These are phyloP conservation scores for Lecanicillium sp. DNA, from an alignment of 2,329 filamentous ascomycete genomes.

Conservation along the genomic window DNA sequence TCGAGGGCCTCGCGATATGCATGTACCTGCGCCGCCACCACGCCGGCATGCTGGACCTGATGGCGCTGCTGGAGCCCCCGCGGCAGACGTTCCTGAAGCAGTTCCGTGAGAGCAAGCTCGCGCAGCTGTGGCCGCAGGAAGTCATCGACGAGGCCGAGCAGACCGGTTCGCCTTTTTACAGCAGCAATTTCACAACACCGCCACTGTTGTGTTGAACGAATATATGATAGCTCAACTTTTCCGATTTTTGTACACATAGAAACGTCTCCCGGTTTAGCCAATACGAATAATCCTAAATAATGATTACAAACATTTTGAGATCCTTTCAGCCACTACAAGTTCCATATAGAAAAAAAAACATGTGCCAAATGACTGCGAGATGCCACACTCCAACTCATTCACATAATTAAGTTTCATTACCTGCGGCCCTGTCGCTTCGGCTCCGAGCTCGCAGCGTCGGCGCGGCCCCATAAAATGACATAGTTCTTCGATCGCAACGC, in stretches of 20 bases:
- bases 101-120: constrained; percentile 7
- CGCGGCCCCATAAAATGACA: constrained; percentile 14
- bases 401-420: no score
- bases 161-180: no score
- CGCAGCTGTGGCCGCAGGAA: constrained; percentile 4
- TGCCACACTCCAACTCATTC: no score
- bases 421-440: no score
- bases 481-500: neutral
- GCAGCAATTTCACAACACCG: no score
- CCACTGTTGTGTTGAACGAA: no score
- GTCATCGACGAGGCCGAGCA: constrained; percentile 4
- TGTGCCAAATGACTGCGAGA: no score
- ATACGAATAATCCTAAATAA: no score
- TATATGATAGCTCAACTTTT: no score
- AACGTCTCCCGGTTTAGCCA: no score
- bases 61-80: constrained; percentile 3
- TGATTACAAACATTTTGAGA: no score
- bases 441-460: neutral
- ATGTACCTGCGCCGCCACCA: constrained; percentile 19
- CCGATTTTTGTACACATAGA: no score
- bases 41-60: neutral
- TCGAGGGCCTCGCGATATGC: constrained; percentile 43
- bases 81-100: constrained; percentile 4
- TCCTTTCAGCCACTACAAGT: neutral
- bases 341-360: neutral